A percentile compares a stretch with the other conserved stretches of the same genome.
Evolutionary conservation across 2,329 filamentous ascomycete species (phyloP).

Genomic region (Penicillium verrucosum): DNA sequence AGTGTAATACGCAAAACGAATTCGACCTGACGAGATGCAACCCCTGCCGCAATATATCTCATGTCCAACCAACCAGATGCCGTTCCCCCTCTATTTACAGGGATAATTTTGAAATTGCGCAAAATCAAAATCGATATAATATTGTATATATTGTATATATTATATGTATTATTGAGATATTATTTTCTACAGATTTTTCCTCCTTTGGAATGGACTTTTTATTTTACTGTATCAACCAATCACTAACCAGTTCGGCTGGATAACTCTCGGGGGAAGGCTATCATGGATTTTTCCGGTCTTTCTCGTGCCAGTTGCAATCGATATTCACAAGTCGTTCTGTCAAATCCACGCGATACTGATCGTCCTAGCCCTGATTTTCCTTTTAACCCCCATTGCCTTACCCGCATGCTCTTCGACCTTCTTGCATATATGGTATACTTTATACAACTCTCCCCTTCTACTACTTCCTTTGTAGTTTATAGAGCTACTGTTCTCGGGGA

Average conservation of each 20-base stretch:
- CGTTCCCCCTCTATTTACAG: constrained; percentile 24
- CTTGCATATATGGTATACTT: constrained; percentile 24
- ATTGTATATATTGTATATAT: background rate
- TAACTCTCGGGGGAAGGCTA: constrained; percentile 22
- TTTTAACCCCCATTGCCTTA: constrained; percentile 33
- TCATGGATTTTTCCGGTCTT: constrained; percentile 24
- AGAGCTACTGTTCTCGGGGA: background rate
- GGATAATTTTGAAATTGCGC: constrained; percentile 17
- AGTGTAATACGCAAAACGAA: constrained; percentile 20
- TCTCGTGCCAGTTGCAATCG: constrained; percentile 29
- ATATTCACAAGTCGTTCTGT: constrained; percentile 19
- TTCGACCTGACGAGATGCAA: constrained; percentile 23
- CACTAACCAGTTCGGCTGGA: constrained; percentile 10
- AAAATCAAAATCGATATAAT: constrained; percentile 1
- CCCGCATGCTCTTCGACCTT: constrained; percentile 24
- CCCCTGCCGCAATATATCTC: constrained; percentile 33
- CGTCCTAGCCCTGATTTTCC: constrained; percentile 19
- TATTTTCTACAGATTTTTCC: too few species aligned
- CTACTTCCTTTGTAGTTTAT: constrained; percentile 31
- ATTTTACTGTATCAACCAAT: constrained; percentile 24
- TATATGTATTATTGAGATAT: too few species aligned
- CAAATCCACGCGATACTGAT: constrained; percentile 23
- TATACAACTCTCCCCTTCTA: constrained; percentile 10
- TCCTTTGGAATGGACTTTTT: background rate
- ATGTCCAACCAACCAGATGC: constrained; percentile 28